These are phyloP conservation scores for Gillenia trifoliata DNA, from an alignment of 306 rosid genomes.

Conservation along the genomic window DNA sequence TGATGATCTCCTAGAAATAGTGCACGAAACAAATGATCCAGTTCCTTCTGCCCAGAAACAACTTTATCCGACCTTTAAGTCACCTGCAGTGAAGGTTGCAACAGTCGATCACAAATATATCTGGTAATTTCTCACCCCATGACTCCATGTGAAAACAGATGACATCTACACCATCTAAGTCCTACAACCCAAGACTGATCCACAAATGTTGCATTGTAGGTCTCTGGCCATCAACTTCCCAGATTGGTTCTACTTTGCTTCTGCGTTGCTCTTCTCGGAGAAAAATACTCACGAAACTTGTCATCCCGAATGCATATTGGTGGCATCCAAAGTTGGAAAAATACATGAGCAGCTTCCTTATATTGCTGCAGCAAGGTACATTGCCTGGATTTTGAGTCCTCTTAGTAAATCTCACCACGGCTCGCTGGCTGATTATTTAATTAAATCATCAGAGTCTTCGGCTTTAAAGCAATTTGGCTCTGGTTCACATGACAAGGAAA, in stretches of 20 bases:
- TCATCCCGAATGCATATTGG: constrained; percentile 6
- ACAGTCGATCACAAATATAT: constrained; percentile 30
- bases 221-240: constrained; percentile 41
- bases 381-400: constrained; percentile 37
- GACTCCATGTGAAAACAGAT: constrained; percentile 5
- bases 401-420: constrained; percentile 19
- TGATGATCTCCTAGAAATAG: constrained; percentile 13
- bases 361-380: constrained; percentile 30
- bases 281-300: constrained; percentile 7
- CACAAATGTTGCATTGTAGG: constrained; percentile 26
- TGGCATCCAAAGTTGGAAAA: constrained; percentile 6
- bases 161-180: constrained; percentile 12
- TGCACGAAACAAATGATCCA: not conserved
- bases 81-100: constrained; percentile 8
- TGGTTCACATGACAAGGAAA: constrained; percentile 17
- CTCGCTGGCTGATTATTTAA: constrained; percentile 22
- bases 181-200: not conserved
- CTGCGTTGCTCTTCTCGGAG: constrained; percentile 27
- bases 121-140: constrained; percentile 32
- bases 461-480: constrained; percentile 6
- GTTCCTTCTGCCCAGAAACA: constrained; percentile 2
- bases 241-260: constrained; percentile 37
- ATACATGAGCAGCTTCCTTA: constrained; percentile 8
- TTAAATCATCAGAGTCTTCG: constrained; percentile 23
- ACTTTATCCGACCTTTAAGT: not conserved